Percentiles rank a stretch among this genome's conserved stretches.
phyloP scores from a whole-genome alignment of 768 basidiomycete genomes.

The Agaricus subrufescens region DNA sequence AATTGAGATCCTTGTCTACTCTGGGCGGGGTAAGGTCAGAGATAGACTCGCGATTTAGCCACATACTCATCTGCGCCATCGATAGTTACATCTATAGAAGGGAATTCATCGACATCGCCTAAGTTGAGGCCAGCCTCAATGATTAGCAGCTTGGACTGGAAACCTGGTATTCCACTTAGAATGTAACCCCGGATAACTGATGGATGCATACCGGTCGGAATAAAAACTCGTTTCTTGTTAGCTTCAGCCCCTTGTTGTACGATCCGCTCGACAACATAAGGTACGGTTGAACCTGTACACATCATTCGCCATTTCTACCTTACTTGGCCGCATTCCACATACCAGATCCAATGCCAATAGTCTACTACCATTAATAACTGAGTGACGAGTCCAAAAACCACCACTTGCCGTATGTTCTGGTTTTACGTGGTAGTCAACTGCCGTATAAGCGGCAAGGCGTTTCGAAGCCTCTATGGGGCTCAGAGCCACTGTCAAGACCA shows the following conservation, averaged over 20 bases:
- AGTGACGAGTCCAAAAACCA: not conserved
- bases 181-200: not conserved
- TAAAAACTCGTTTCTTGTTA: slow-evolving; percentile 82
- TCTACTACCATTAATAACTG: slow-evolving; percentile 32
- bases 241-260: slow-evolving; percentile 71
- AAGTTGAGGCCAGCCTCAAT: slow-evolving; percentile 70
- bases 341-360: slow-evolving; percentile 90
- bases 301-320: not conserved
- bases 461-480: slow-evolving; percentile 77
- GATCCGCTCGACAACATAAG: slow-evolving; percentile 95
- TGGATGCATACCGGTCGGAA: slow-evolving; percentile 68
- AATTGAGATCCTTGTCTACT: slow-evolving; percentile 82
- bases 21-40: slow-evolving; percentile 31
- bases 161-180: slow-evolving; percentile 42
- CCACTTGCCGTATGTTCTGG: slow-evolving; percentile 74
- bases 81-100: slow-evolving; percentile 90
- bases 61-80: slow-evolving; percentile 96
- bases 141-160: slow-evolving; percentile 96
- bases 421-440: slow-evolving; percentile 85
- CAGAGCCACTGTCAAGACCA: slow-evolving; percentile 16
- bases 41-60: not conserved
- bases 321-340: slow-evolving; percentile 7
- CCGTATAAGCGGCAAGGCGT: slow-evolving; percentile 86
- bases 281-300: slow-evolving; percentile 77
- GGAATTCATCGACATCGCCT: slow-evolving; percentile 88